Evolutionary conservation across 164 flowering plant species (phyloP).

Genomic region (Saururus chinensis): DNA sequence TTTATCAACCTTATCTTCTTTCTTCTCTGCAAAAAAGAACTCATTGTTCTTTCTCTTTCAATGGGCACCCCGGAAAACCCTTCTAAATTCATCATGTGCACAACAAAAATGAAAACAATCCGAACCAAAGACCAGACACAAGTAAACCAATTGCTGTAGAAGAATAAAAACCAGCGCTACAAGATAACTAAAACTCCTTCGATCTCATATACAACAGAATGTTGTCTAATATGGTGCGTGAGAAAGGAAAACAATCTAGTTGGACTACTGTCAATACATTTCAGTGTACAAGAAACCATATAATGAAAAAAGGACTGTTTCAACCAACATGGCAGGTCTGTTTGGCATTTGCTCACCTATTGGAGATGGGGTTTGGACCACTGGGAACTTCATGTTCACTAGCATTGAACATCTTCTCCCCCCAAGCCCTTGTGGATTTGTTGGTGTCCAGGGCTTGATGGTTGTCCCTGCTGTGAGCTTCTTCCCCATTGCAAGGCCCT

Average conservation of each 20-base stretch:
- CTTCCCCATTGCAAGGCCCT: background rate
- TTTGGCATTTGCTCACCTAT: conserved; percentile 7
- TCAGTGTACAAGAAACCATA: background rate
- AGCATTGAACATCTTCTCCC: conserved; percentile 26
- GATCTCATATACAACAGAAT: background rate
- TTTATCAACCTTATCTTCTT: no score
- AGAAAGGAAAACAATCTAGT: background rate
- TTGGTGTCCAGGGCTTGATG: background rate
- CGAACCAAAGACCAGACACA: background rate
- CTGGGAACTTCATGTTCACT: conserved; percentile 73
- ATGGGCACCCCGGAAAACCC: no score
- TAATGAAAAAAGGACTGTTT: background rate
- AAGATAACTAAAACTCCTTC: no score
- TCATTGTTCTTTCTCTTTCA: no score
- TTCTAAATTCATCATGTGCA: no score
- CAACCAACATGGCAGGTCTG: background rate
- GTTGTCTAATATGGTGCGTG: background rate
- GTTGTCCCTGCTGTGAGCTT: background rate
- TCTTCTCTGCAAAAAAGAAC: no score
- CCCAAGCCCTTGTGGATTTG: background rate
- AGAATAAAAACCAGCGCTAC: no score
- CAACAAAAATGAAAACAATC: no score
- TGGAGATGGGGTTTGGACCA: conserved; percentile 78
- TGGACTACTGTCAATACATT: background rate
- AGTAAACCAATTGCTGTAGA: background rate